phyloP scores from a whole-genome alignment of 768 basidiomycete genomes.

The Pulveroboletus frians region DNA sequence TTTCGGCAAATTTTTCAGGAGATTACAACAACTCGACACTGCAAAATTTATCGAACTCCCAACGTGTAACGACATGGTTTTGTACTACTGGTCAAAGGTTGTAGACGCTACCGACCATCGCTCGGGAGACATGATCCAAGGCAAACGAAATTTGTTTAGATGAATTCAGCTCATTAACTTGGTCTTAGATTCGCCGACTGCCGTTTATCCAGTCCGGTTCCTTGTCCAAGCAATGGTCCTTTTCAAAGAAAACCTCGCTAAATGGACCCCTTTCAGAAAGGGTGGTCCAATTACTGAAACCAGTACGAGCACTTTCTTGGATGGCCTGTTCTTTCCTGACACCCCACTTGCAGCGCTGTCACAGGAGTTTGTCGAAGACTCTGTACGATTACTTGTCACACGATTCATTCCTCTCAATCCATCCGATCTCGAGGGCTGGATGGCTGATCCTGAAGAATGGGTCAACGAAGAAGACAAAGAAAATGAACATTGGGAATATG shows the following conservation, averaged over 20 bases:
- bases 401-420: conserved; percentile 82
- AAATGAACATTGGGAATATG: conserved; percentile 89
- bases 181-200: conserved; percentile 51
- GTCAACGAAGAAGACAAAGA: conserved; percentile 85
- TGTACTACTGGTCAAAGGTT: conserved; percentile 81
- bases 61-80: conserved; percentile 57
- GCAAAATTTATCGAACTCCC: conserved; percentile 61
- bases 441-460: conserved; percentile 92
- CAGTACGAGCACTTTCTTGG: conserved; percentile 35
- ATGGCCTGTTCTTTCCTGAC: conserved; percentile 8
- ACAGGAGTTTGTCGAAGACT: conserved; percentile 66
- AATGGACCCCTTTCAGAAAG: conserved; percentile 66
- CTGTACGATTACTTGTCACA: conserved; percentile 70
- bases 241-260: conserved; percentile 76
- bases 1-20: conserved; percentile 78
- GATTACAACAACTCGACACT: conserved; percentile 58
- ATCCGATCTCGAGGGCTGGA: conserved; percentile 77
- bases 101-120: conserved; percentile 56
- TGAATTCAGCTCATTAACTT: neutral
- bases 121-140: conserved; percentile 49
- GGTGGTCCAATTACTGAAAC: conserved; percentile 56
- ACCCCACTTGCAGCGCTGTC: conserved; percentile 46
- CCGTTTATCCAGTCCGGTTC: conserved; percentile 71
- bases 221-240: conserved; percentile 82
- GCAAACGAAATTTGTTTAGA: conserved; percentile 32